phyloP scores from a whole-genome alignment of 371 early-diverging fungal species.

The Mortierella sp. region DNA sequence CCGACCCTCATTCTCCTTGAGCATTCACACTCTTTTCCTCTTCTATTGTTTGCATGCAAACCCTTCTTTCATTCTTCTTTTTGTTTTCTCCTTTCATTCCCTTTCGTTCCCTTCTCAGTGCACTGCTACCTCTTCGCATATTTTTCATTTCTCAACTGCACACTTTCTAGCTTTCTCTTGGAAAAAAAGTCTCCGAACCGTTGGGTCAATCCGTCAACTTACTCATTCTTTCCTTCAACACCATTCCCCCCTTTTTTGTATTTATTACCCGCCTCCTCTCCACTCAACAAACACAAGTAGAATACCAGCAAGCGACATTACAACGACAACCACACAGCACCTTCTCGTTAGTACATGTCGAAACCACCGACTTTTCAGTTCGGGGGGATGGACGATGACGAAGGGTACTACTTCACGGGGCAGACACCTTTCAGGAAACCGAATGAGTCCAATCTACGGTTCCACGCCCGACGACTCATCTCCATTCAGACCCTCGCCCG shows the following conservation, averaged over 20 bases:
- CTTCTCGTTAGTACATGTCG: slow-evolving; percentile 11
- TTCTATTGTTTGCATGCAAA: too few relatives aligned
- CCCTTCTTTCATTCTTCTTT: not conserved
- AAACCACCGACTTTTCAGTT: slow-evolving; percentile 46
- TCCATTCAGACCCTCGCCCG: slow-evolving; percentile 63
- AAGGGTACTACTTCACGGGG: slow-evolving; percentile 57
- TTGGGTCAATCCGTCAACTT: not conserved
- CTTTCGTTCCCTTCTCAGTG: not conserved
- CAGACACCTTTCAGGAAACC: slow-evolving; percentile 60
- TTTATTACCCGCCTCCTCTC: not conserved
- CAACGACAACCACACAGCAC: not conserved
- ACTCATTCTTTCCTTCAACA: not conserved
- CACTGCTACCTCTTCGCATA: not conserved
- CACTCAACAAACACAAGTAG: not conserved
- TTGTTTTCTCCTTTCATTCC: too few relatives aligned
- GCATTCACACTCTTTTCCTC: not conserved
- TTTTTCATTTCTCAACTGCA: not conserved
- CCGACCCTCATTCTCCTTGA: too few relatives aligned
- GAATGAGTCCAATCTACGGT: slow-evolving; percentile 57
- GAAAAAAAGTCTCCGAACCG: not conserved
- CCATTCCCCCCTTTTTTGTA: not conserved
- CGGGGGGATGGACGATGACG: slow-evolving; percentile 56
- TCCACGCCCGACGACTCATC: slow-evolving; percentile 63
- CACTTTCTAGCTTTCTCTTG: not conserved
- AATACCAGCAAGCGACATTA: not conserved